Evolutionary conservation across 2,329 filamentous ascomycete genomes (phyloP).

Genomic region (Ramularia collo-cygni): DNA sequence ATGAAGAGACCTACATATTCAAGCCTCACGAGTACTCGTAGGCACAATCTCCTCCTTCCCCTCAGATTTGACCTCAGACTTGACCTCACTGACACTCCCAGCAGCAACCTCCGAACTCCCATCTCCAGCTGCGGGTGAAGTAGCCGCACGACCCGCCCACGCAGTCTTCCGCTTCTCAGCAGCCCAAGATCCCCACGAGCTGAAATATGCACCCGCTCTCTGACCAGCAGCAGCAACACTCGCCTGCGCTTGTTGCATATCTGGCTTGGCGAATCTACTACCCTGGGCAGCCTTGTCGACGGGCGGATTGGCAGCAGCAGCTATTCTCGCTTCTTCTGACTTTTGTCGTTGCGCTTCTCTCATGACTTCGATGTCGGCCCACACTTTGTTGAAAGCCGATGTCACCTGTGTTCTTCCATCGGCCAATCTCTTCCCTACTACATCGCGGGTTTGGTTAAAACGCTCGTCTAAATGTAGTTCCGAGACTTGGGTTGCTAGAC

Average conservation of each 20-base stretch:
- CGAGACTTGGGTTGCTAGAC: conserved; percentile 84
- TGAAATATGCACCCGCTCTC: conserved; percentile 55
- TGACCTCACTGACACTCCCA: too few species aligned
- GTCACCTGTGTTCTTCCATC: conserved; percentile 84
- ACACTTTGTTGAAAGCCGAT: conserved; percentile 78
- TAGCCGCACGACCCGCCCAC: conserved; percentile 1
- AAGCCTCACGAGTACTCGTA: too few species aligned
- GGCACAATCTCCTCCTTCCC: too few species aligned
- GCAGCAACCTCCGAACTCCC: too few species aligned
- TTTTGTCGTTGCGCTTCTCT: conserved; percentile 64
- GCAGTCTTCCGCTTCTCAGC: conserved; percentile 63
- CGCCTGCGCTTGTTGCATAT: conserved; percentile 49
- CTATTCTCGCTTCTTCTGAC: conserved; percentile 49
- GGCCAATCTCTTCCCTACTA: conserved; percentile 79
- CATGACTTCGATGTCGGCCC: conserved; percentile 80
- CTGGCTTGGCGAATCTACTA: conserved; percentile 33
- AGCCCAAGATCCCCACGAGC: conserved; percentile 58
- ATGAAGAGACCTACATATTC: too few species aligned
- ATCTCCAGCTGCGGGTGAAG: neutral
- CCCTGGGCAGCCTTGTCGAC: conserved; percentile 10
- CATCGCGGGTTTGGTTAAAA: conserved; percentile 74
- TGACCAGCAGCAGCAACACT: conserved; percentile 48
- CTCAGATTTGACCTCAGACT: too few species aligned
- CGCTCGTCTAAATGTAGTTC: conserved; percentile 91
- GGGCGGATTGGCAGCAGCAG: conserved; percentile 20